phyloP scores from a whole-genome alignment of 2,329 filamentous ascomycete species.

The Botryotinia globosa region DNA sequence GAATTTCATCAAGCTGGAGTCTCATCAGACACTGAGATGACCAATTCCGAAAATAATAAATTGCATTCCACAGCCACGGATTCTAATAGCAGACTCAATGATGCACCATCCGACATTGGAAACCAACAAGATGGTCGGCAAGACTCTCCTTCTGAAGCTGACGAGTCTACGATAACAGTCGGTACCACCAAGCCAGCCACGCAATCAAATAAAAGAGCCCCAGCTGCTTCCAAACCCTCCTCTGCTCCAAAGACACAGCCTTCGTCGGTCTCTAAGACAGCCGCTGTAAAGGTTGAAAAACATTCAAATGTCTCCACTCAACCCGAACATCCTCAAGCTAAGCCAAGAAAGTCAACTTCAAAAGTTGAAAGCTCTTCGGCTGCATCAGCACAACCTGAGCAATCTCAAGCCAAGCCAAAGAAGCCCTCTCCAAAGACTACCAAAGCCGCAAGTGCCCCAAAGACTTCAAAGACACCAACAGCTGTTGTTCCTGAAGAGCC shows the following conservation, averaged over 20 bases:
- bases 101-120: not conserved
- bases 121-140: not conserved
- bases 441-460: not conserved
- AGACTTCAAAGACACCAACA: not conserved
- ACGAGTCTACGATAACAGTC: not conserved
- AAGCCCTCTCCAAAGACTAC: constrained; percentile 6
- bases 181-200: not conserved
- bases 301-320: not conserved
- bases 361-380: not conserved
- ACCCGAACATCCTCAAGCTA: not conserved
- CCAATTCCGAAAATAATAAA: not conserved
- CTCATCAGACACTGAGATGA: not conserved
- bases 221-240: not conserved
- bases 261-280: not conserved
- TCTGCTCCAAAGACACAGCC: not conserved
- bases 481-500: not conserved
- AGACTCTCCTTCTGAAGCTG: not conserved
- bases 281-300: not conserved
- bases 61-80: not conserved
- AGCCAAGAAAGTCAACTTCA: not conserved
- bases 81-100: not conserved
- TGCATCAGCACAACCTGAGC: not conserved
- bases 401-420: constrained; percentile 1
- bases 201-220: not conserved
- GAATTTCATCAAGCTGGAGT: too few relatives aligned